Conservation (phyloP, 257 asterid species). For the Solanum gandarillasii region DNA sequence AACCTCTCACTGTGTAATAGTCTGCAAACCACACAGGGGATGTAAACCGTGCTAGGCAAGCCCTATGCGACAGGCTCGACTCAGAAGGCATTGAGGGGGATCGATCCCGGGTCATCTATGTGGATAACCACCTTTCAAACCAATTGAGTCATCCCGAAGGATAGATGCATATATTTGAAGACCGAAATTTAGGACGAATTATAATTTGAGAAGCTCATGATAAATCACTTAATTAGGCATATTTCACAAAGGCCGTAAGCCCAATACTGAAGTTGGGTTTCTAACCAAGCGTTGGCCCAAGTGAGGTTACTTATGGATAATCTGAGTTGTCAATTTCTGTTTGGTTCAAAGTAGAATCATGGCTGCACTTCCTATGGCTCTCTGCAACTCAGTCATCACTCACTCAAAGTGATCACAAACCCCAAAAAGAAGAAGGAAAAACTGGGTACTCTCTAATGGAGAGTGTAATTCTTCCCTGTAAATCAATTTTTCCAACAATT, state of each 20-base stretch:
- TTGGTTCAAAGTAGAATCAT: not conserved
- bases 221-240: not conserved
- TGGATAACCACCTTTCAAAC: no score
- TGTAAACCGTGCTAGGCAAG: no score
- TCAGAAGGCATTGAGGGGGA: not conserved
- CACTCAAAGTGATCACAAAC: not conserved
- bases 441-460: conserved; percentile 29
- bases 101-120: fast-evolving
- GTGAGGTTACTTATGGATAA: not conserved
- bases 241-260: not conserved
- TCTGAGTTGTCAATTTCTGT: not conserved
- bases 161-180: no score
- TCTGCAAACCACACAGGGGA: no score
- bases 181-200: no score
- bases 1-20: no score
- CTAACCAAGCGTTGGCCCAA: not conserved
- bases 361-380: not conserved
- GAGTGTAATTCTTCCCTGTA: conserved; percentile 47
- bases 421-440: not conserved
- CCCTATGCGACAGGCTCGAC: no score
- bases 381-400: not conserved
- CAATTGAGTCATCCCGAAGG: no score
- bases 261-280: not conserved
- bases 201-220: no score
- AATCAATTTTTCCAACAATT: conserved; percentile 21